Evolutionary conservation across 1,284 basidiomycete genomes (phyloP), one percentile per base, ranked within the genome.

Genomic region (Ceratobasidium sp.): DNA sequence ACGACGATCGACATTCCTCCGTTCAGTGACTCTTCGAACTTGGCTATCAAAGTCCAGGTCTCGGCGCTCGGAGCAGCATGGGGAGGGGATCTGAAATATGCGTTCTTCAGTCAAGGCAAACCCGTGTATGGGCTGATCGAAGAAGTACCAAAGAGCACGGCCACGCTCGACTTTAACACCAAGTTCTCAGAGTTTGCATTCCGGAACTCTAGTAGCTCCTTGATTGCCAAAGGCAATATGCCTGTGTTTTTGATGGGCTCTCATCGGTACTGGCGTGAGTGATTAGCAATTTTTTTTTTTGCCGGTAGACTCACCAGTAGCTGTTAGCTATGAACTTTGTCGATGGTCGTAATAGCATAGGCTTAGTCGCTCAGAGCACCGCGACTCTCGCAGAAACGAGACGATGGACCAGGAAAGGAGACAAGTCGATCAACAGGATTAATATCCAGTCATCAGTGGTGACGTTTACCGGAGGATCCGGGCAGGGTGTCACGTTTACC

Each of bases 1-100:
- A 48, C 46, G 10, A 48, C 46, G 46, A 38, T 62, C 6, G n/a
- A 62, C 17, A 62, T 59, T 62, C 59, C 59, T 40, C 23, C 28
- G 15, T 33, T 62, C 15, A 33, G 28, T 17, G 17, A 20, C n/a
- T 26, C 59, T 26, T 7, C 23, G 59, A 38, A 33, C 3, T 26
- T 62, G 2, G 33, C n/a, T 20, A 62, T 62, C 7, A 33, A 28
- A 26, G 28, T 62, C 17, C 28, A 62, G 7, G 59, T 62, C 20
- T 28, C 59, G 28, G 59, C 59, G 17, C 15, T 33, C 33, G 59
- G 23, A 23, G 59, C 59, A 9, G 59, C 28, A 20, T 17, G 28
- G 28, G 59, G 59, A 20, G 59, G 59, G 15, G 28, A 62, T 7
- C 59, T 26, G 28, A 33, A 62, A 62, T 62, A 62, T 33, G 28